Base-by-base conservation (phyloP, 1,284 basidiomycete species). In the Mycena sp. region DNA sequence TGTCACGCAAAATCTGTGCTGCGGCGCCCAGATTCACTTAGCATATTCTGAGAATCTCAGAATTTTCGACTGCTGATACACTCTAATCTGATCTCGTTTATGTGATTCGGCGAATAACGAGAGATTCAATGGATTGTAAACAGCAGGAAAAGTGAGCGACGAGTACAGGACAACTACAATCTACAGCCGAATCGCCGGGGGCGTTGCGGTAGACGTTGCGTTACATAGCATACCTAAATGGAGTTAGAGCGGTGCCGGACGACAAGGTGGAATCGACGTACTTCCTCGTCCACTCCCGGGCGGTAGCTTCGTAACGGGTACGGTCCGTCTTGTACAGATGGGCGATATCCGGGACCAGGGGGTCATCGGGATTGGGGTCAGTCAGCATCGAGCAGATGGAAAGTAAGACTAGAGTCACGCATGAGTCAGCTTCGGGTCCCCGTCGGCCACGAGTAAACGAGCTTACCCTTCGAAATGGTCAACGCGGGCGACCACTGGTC, bases 401-500 rank as follows among this genome's bases (percentile, higher is more conserved):
- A 72, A 98, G 85, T 30, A 98, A 78, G 35, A 98, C 95, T 96
- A 35, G 32, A 41, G 40, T 44, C 50, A 41, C 35, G 45, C 60
- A 14, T 50, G 56, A 61, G 55, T 58, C 46, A 63, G 57, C 28
- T 41, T 26, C 38, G 57, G 45, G 41, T n/a, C n/a, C n/a, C n/a
- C n/a, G n/a, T 35, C 9, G 14, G 32, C 32, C 14, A 46, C 9
- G 14, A 38, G 32, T 25, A 12, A 30, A 30, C 23, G 23, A 25
- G 63, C 14, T 67, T 63, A 95, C 95, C 96, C 87, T 99, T 99
- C 74, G 96, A 98, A 74, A 99, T 98, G 63, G 97, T 99, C 81
- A 99, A 84, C 49, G 98, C 98, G 53, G 98, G 98, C 69, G 93
- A 96, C 96, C 96, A 98, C 78, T 98, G 96, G 80, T 98, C 96